These are phyloP conservation scores for Trichoderma asperellum DNA, from an alignment of 2,329 filamentous ascomycete species.

Conservation along the genomic window DNA sequence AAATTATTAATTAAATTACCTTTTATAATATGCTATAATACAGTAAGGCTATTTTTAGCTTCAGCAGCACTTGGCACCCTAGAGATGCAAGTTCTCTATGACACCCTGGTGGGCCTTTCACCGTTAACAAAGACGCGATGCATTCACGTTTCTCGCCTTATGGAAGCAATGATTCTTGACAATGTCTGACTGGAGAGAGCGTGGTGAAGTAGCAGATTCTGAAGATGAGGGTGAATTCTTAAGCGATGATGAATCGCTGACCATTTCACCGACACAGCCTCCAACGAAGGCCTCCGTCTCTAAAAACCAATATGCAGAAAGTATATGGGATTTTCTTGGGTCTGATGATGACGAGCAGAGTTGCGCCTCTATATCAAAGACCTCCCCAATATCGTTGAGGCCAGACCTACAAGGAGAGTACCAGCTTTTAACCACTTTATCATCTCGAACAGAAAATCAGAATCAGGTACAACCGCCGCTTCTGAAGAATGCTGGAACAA, in stretches of 20 bases:
- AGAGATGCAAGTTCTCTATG: too few species aligned
- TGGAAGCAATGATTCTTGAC: slow-evolving; percentile 23
- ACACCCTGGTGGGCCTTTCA: slow-evolving; percentile 5
- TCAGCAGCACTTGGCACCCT: background rate
- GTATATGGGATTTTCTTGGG: slow-evolving; percentile 30
- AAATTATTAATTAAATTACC: too few species aligned
- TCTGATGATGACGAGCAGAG: slow-evolving; percentile 38
- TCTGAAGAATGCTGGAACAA: slow-evolving; percentile 22
- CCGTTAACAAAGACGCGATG: background rate
- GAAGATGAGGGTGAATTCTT: slow-evolving; percentile 53
- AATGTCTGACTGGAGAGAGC: slow-evolving; percentile 55
- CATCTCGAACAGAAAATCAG: background rate
- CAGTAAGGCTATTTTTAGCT: background rate
- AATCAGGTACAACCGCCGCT: slow-evolving; percentile 4
- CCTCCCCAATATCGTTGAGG: background rate
- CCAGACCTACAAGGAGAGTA: background rate
- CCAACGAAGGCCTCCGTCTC: background rate
- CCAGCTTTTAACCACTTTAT: background rate
- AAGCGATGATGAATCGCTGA: slow-evolving; percentile 36
- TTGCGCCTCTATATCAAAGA: slow-evolving; percentile 8
- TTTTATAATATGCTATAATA: too few species aligned
- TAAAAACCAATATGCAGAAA: background rate
- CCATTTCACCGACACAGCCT: background rate
- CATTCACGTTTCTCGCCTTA: background rate
- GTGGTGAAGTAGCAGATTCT: slow-evolving; percentile 56